Evolutionary conservation across 2,329 filamentous ascomycete species (phyloP), one percentile per base, ranked within the genome.

Genomic region (Colletotrichum truncatum): DNA sequence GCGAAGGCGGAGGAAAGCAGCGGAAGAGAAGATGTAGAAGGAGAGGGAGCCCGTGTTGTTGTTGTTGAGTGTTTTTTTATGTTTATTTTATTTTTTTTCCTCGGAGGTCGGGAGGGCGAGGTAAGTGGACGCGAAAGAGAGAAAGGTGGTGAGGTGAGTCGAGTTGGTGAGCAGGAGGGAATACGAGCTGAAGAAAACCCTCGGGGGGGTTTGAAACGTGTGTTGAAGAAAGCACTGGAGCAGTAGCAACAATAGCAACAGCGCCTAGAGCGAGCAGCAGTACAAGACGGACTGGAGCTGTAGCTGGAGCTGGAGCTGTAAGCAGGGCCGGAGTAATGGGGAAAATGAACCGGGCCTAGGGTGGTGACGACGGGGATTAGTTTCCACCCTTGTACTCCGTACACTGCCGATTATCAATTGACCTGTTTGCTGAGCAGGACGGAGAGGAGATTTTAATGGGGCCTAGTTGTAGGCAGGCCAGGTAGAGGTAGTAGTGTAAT

Each of bases 121-220:
- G 21, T 3, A 23, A 34, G 48, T 18, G 25, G 46, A 30, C 9
- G 14, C 18, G 28, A 43, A 61, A 39, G 41, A 30, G 26, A 21
- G 39, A 38, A 36, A 39, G 14, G 9, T 36, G 52, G 6, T 14
- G 12, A 32, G 45, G 36, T 6, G 11, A 18, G 30, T 28, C 16
- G 32, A 39, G 55, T 16, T n/a, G 25, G 49, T 43, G 64, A 3
- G 25, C 9, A n/a, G 45, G 38, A 26, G 23, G 56, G 66, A 68
- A 68, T 68, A 68, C 66, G 66, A 67, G 66, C 64, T 67, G 58
- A 67, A 68, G 64, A 64, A 64, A 45, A 58, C 48, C 63, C 34
- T 53, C 34, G 60, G 45, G n/a, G 46, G 55, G 30, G n/a, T n/a
- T n/a, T n/a, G 28, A 16, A 54, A 14, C 8, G 56, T 41, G 49